Evolutionary conservation across 192 early-diverging fungal species (phyloP), one percentile per base, ranked within the genome.

Genomic region (Coemansia guatemalensis): DNA sequence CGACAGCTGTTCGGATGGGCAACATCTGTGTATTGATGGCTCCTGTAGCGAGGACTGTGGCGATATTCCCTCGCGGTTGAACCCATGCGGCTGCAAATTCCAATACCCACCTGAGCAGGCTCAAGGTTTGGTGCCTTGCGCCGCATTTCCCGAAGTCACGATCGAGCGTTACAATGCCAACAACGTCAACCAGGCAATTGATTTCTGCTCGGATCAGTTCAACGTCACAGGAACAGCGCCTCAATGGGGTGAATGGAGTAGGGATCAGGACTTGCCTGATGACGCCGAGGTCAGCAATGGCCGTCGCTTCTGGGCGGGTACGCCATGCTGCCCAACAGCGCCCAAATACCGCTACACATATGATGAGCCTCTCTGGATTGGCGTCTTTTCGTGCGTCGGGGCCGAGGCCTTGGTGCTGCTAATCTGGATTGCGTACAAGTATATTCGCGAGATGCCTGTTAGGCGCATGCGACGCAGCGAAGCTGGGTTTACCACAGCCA

Each of bases 1-100:
- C 20, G 58, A 69, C 50, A 53, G 56, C 26, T 86, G 83, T 62
- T 58, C 78, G 39, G 21, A 41, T 49, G 82, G 82, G 32, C 61
- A 79, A 55, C 39, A 61, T 7, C 73, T 78, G 29, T 86, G 85
- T 56, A 69, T 74, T 5, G 85, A 86, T 53, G 83, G 85, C 21
- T 25, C 57, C 7, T 86, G 85, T 56, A 68, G 61, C 65, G 71
- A 58, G 23, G 33, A 53, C 4, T 84, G 85, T 49, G 49, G 67
- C 41, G 47, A 79, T 65, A 54, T 60, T 44, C 67, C 75, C 35
- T 51, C 47, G 29, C 63, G 68, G 25, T 60, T 60, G 39, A 82
- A 84, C 48, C 63, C 62, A 8, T 86, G 85, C 58, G 64, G 71
- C 29, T 86, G 85, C 21, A 48, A 29, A 14, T 73, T 56, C 56